phyloP scores from a whole-genome alignment of 225 moss, liverwort and hornwort genomes.

The Anthoceros angustus region DNA sequence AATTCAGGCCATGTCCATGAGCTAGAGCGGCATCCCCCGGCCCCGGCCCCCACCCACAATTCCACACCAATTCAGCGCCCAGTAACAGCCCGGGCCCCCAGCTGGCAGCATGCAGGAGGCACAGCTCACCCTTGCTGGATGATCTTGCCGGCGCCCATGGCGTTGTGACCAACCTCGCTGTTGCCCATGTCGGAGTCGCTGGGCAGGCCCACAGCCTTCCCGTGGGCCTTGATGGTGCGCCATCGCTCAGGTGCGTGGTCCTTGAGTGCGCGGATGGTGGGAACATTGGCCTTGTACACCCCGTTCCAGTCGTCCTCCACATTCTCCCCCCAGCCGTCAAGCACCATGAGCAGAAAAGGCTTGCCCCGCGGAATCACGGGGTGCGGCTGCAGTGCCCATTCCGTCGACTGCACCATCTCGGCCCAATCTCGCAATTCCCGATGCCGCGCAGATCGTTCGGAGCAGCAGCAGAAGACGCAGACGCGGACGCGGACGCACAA shows the following conservation, averaged over 20 bases:
- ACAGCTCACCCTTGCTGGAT: constrained; percentile 54
- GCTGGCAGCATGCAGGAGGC: not conserved
- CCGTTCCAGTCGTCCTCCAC: constrained; percentile 69
- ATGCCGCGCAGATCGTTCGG: no score
- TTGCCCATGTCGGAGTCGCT: constrained; percentile 76
- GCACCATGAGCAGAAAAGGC: constrained; percentile 52
- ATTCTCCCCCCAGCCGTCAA: constrained; percentile 87
- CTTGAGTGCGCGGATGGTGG: constrained; percentile 54
- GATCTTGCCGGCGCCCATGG: constrained; percentile 81
- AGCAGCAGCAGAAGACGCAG: no score
- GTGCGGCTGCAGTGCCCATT: constrained; percentile 22
- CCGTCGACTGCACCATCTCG: not conserved
- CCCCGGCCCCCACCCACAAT: no score
- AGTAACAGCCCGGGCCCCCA: no score
- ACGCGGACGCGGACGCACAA: no score
- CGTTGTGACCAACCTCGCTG: constrained; percentile 82
- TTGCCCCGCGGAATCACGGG: constrained; percentile 37
- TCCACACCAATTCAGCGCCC: not conserved
- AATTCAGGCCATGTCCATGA: not conserved
- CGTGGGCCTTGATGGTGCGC: constrained; percentile 81
- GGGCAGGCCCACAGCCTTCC: constrained; percentile 66
- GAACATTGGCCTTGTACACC: constrained; percentile 51
- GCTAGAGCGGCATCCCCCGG: no score
- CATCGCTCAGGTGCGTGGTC: constrained; percentile 38
- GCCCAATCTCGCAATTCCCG: no score